Base-by-base conservation (phyloP, 495 filamentous ascomycete genomes). In the Hyaloscypha bicolor region DNA sequence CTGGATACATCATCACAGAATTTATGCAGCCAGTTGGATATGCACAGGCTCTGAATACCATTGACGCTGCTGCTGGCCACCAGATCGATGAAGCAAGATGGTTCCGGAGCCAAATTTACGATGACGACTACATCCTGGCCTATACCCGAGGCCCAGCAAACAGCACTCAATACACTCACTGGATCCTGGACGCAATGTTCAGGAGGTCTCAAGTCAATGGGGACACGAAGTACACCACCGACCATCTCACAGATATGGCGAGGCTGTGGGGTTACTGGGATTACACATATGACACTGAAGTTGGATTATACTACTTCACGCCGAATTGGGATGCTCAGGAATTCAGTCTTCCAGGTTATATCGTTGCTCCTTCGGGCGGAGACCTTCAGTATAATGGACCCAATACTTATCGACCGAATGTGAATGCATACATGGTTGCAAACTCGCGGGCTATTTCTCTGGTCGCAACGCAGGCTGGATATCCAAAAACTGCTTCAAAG, bases 401-500 rank as follows among this genome's bases (percentile, higher is more conserved):
- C 6, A 69, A 79, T 62, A 80, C 80, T 14, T 82, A 77, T 52
- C 71, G 79, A 51, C 79, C 80, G 5, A 78, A 73, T 57, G 74
- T 77, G 61, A 83, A 83, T 63, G 76, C 80, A 19, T 83, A 48
- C 53, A 82, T 82, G 80, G 76, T 81, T 9, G 79, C 78, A n/a
- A 76, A 76, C 64, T 78, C 80, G 19, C 70, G 74, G 39, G 78
- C 77, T 22, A 81, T 83, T 29, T 70, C 78, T 9, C 66, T 72
- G 2, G 73, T 78, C 39, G 80, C 80, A 14, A 35, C 55, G 1
- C 55, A 80, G 16, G 74, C 73, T 3, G 73, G 73, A 33, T 66
- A 79, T 63, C 52, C 61, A 21, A 53, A 57, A 32, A 64, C 72
- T n/a, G 73, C 76, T 4, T 51, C 67, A 19, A 65, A 75, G 25